These are phyloP conservation scores for Isabelozyma heimii DNA, from an alignment of 805 yeast genomes.

Conservation along the genomic window DNA sequence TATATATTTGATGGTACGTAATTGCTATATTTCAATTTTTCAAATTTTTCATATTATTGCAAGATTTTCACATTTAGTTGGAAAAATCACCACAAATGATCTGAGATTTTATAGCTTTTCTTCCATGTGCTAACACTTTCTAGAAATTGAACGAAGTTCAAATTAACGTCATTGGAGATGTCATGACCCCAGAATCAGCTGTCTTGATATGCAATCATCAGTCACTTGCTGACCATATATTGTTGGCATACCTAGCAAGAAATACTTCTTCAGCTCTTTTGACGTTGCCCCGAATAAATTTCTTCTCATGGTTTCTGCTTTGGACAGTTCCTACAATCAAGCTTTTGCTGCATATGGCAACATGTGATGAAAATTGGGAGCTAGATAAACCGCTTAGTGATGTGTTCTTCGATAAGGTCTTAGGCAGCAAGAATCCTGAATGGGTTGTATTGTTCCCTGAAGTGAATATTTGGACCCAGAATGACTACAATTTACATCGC, in stretches of 20 bases:
- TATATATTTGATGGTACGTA: conserved; percentile 26
- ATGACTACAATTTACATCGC: conserved; percentile 48
- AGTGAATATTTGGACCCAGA: conserved; percentile 64
- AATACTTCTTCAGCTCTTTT: conserved; percentile 18
- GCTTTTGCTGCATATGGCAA: conserved; percentile 44
- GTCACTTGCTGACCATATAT: conserved; percentile 63
- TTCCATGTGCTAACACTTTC: not conserved
- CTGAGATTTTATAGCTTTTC: too few species aligned
- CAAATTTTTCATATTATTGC: not conserved
- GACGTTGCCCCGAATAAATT: conserved; percentile 46
- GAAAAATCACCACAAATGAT: not conserved
- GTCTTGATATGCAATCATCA: conserved; percentile 58
- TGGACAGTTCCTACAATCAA: conserved; percentile 60
- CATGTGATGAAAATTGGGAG: conserved; percentile 72
- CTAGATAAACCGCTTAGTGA: conserved; percentile 37
- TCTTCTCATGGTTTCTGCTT: conserved; percentile 68
- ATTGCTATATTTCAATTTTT: not conserved
- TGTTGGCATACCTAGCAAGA: conserved; percentile 45
- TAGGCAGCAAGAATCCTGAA: conserved; percentile 39
- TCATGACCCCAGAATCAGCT: conserved; percentile 32
- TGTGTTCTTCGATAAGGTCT: conserved; percentile 32
- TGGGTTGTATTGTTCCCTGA: conserved; percentile 85
- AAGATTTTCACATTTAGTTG: too few species aligned
- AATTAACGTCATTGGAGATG: conserved; percentile 43
- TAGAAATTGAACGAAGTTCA: conserved; percentile 36